phyloP scores from a whole-genome alignment of 257 asterid genomes.

The Fraxinus americana region DNA sequence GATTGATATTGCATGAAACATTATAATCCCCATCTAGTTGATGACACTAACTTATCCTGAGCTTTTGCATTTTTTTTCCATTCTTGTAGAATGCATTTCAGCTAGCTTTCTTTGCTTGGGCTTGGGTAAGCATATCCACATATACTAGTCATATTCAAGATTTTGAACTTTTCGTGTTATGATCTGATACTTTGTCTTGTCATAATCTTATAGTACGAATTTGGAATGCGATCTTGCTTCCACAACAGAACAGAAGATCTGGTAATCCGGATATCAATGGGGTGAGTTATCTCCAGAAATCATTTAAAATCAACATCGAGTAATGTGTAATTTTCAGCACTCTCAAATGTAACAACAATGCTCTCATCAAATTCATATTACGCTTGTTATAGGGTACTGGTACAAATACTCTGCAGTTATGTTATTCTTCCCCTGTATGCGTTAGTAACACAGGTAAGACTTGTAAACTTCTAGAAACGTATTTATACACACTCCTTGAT shows the following conservation, averaged over 20 bases:
- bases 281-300: constrained; percentile 35
- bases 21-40: background rate
- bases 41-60: constrained; percentile 13
- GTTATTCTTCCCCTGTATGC: constrained; percentile 73
- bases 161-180: background rate
- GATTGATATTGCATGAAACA: background rate
- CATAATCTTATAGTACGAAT: constrained; percentile 44
- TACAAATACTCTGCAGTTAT: constrained; percentile 65
- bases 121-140: constrained; percentile 50
- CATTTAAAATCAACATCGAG: background rate
- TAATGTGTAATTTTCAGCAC: background rate
- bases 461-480: background rate
- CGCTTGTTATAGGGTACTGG: constrained; percentile 42
- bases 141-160: background rate
- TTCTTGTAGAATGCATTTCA: constrained; percentile 61
- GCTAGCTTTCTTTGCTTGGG: constrained; percentile 70
- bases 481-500: background rate
- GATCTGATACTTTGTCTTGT: background rate
- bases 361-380: background rate
- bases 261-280: constrained; percentile 54
- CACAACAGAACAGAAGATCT: constrained; percentile 41
- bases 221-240: constrained; percentile 61
- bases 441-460: constrained; percentile 60
- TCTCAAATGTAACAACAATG: background rate
- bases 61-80: background rate